A percentile compares a stretch with the other conserved stretches of the same genome.
These are phyloP conservation scores for Neopestalotiopsis rosae DNA, from an alignment of 2,329 filamentous ascomycete genomes.

Conservation along the genomic window DNA sequence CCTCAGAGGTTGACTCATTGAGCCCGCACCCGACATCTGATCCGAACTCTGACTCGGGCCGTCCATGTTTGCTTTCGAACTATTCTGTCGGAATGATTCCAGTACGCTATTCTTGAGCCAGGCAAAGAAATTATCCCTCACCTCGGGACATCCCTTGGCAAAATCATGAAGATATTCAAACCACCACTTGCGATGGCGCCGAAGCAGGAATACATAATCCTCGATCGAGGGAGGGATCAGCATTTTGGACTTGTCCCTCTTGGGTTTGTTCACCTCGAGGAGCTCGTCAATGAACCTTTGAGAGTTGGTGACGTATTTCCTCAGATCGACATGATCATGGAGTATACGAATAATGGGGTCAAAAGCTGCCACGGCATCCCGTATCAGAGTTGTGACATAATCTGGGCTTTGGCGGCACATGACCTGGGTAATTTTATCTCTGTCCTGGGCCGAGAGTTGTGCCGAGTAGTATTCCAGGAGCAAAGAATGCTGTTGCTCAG, in stretches of 20 bases:
- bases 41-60: not conserved
- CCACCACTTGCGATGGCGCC: conserved; percentile 64
- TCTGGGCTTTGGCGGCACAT: conserved; percentile 75
- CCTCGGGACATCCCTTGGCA: conserved; percentile 69
- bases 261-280: conserved; percentile 62
- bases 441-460: conserved; percentile 73
- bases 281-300: conserved; percentile 75
- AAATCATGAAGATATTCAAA: conserved; percentile 77
- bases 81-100: conserved; percentile 51
- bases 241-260: conserved; percentile 38
- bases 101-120: conserved; percentile 65
- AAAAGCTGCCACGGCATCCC: conserved; percentile 69
- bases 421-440: conserved; percentile 70
- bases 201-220: conserved; percentile 72
- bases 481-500: conserved; percentile 64
- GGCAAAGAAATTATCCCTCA: conserved; percentile 63
- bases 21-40: conserved; percentile 28
- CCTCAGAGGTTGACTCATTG: conserved; percentile 46
- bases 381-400: conserved; percentile 71
- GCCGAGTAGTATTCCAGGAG: conserved; percentile 75
- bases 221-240: conserved; percentile 64
- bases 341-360: conserved; percentile 76
- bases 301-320: conserved; percentile 68
- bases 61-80: too few relatives aligned
- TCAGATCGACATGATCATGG: conserved; percentile 74